Percentiles rank a stretch among this genome's conserved stretches.
These are phyloP conservation scores for Pholiota adiposa DNA, from an alignment of 1,284 basidiomycete species.

Conservation along the genomic window DNA sequence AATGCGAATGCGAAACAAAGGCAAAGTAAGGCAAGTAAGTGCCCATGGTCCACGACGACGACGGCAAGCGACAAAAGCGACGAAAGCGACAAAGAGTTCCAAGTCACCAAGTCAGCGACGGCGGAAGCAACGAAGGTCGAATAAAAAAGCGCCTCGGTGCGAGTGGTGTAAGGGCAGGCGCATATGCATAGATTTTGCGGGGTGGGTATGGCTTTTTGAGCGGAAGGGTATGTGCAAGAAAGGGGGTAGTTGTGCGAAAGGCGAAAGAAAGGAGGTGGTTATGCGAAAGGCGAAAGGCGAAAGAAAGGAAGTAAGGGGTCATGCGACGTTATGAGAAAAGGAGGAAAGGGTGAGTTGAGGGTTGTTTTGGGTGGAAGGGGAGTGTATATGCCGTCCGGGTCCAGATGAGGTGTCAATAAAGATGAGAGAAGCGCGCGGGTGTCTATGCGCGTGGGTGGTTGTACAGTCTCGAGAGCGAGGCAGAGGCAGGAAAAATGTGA, in stretches of 20 bases:
- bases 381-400: conserved; percentile 20
- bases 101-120: too few relatives aligned
- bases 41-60: too few relatives aligned
- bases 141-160: too few relatives aligned
- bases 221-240: conserved; percentile 9
- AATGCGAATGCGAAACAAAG: too few relatives aligned
- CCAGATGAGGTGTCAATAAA: conserved; percentile 19
- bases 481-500: not conserved
- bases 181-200: conserved; percentile 7
- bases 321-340: too few relatives aligned
- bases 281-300: conserved; percentile 19
- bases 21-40: too few relatives aligned
- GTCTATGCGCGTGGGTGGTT: conserved; percentile 6
- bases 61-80: too few relatives aligned
- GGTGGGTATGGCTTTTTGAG: conserved; percentile 12
- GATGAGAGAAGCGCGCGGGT: conserved; percentile 7
- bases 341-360: too few relatives aligned
- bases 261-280: conserved; percentile 8
- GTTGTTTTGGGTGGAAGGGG: too few relatives aligned
- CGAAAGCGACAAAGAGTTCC: too few relatives aligned
- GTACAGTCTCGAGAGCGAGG: not conserved
- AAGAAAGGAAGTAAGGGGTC: too few relatives aligned
- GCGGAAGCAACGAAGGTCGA: not conserved
- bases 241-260: conserved; percentile 18
- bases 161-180: not conserved